These are phyloP conservation scores for Annulohypoxylon bovei DNA, from an alignment of 495 filamentous ascomycete species.

Conservation along the genomic window DNA sequence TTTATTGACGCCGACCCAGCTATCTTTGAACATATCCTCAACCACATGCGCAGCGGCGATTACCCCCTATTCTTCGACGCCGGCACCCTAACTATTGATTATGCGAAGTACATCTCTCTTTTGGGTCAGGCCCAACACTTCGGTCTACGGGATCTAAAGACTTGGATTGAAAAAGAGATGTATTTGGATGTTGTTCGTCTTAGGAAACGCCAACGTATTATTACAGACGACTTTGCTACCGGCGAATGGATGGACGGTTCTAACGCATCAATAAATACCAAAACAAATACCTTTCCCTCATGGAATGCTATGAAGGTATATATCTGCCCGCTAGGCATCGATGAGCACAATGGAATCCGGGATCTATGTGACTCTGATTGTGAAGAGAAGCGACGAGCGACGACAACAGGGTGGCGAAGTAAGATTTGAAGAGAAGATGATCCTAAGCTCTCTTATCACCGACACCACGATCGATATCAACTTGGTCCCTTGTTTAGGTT, in stretches of 20 bases:
- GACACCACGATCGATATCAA: background rate
- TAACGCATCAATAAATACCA: too few species aligned
- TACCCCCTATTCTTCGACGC: constrained; percentile 54
- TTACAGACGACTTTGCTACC: too few species aligned
- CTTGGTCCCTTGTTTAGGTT: background rate
- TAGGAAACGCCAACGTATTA: background rate
- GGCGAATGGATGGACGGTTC: too few species aligned
- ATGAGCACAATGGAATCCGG: background rate
- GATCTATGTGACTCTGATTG: constrained; percentile 12
- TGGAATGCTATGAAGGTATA: constrained; percentile 9
- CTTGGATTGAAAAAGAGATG: constrained; percentile 31
- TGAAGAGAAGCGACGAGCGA: background rate
- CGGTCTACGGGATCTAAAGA: constrained; percentile 33
- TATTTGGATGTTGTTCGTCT: constrained; percentile 23
- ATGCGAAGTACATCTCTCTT: constrained; percentile 45
- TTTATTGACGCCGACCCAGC: constrained; percentile 56
- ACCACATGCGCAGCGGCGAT: constrained; percentile 49
- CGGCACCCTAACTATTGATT: constrained; percentile 46
- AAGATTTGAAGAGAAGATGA: background rate
- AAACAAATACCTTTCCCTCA: too few species aligned
- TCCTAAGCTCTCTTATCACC: constrained; percentile 1
- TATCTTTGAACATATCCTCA: constrained; percentile 54
- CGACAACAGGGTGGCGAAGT: background rate
- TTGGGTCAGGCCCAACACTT: constrained; percentile 51
- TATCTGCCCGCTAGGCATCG: constrained; percentile 14